Percentiles rank a stretch among this genome's conserved stretches.
phyloP scores from a whole-genome alignment of 116 monocot genomes.

The Cymodocea nodosa region DNA sequence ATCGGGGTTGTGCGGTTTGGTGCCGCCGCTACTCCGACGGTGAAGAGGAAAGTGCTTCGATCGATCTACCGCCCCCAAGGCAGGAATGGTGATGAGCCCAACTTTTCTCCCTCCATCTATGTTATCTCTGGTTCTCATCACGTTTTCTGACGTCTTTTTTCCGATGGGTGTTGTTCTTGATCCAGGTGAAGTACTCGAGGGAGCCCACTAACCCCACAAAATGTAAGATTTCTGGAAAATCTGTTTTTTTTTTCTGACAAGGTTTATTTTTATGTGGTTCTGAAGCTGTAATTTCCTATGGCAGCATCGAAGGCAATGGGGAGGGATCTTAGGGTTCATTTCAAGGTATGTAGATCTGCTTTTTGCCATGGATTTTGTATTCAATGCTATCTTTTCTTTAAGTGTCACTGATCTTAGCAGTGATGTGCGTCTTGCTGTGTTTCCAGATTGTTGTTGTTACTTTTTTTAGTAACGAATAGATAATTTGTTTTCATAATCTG shows the following conservation, averaged over 20 bases:
- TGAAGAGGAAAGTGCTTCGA: no score
- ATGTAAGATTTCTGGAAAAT: slow-evolving; percentile 15
- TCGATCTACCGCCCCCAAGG: no score
- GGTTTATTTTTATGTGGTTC: not conserved
- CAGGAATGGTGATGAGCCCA: no score
- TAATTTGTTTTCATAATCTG: no score
- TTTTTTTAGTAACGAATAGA: no score
- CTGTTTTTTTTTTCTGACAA: no score
- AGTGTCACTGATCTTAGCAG: not conserved
- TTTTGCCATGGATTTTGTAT: not conserved
- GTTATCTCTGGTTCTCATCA: not conserved
- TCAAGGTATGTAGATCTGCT: slow-evolving; percentile 5
- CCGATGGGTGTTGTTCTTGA: not conserved
- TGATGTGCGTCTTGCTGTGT: not conserved
- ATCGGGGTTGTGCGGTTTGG: no score
- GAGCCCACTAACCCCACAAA: slow-evolving; percentile 39
- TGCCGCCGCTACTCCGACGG: no score
- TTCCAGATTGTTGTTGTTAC: not conserved
- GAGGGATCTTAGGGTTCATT: slow-evolving; percentile 12
- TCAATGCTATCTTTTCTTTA: no score
- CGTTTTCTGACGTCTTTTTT: not conserved
- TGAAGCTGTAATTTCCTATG: not conserved
- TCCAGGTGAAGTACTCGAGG: slow-evolving; percentile 38
- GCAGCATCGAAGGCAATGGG: slow-evolving; percentile 18
- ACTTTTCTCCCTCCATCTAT: not conserved